Conservation (phyloP, 768 basidiomycete species). For the Gymnopilus dilepis region DNA sequence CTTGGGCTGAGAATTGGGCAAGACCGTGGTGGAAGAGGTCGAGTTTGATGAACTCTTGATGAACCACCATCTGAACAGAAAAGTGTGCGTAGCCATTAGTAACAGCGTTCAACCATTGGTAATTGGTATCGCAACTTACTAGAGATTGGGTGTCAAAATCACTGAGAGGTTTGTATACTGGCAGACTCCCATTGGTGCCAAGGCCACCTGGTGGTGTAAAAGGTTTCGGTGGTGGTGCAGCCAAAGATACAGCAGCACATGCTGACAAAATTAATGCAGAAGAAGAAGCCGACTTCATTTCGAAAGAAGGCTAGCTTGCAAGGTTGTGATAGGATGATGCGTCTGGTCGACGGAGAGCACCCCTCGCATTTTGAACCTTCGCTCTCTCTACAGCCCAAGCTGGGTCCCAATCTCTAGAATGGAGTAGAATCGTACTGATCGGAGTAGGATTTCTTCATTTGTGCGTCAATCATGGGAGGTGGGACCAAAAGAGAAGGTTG, state of each 20-base stretch:
- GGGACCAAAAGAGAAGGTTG: background rate
- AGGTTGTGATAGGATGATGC: too few species aligned
- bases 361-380: too few species aligned
- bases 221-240: conserved; percentile 1
- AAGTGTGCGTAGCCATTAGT: too few species aligned
- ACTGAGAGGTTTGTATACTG: conserved; percentile 28
- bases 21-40: conserved; percentile 65
- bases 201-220: conserved; percentile 27
- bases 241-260: background rate
- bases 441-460: background rate
- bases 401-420: background rate
- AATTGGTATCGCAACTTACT: conserved; percentile 13
- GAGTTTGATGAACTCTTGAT: conserved; percentile 68
- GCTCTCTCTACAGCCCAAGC: too few species aligned
- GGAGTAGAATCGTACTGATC: background rate
- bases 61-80: conserved; percentile 50
- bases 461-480: background rate
- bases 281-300: background rate
- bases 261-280: background rate
- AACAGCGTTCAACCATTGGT: too few species aligned
- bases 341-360: too few species aligned
- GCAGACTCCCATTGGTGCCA: conserved; percentile 25
- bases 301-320: too few species aligned
- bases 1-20: conserved; percentile 53
- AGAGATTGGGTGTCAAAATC: conserved; percentile 34